Evolutionary conservation across 441 rosid genomes (phyloP), one percentile per base, ranked within the genome.

Genomic region (Rhodomyrtus psidioides): DNA sequence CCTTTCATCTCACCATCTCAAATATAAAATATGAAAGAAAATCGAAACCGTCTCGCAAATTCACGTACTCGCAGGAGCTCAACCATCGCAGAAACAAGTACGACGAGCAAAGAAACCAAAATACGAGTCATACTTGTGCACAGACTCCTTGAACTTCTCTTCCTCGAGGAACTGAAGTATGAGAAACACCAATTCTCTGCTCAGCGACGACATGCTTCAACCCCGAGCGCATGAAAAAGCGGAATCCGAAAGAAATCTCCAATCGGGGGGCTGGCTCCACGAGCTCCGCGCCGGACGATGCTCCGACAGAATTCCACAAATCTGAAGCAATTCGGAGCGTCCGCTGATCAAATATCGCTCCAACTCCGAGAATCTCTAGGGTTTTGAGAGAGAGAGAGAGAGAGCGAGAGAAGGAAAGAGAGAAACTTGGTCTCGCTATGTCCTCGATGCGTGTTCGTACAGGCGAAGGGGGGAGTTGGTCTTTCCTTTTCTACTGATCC

Each of bases 151-250:
- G 83, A 92, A 96, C 88, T 95, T 95, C 92, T 96, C 98, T 89
- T 96, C 99, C 83, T 95, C 98, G 10, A 96, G 98, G 86, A 96
- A 96, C 87, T 96, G 99, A 56, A 96, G 98, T 89, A 96, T 93
- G 84, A 96, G 97, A 89, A 95, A 94, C 89, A 96, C 99, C 91
- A 95, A 84, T 90, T 96, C 99, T 86, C 98, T 94, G 91, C 96
- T 95, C 86, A 96, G 88, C 84, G 98, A 94, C 57, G 97, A 91
- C 99, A 95, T 95, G 65, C 81, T 55, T 34, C 30, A 5, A 57
- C 23, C 46, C 49, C 84, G 51, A 23, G 26, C 49, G 15, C 84
- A 23, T 8, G 21, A 30, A 49, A 23, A 86, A 82, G 83, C 59
- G 49, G 54, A 91, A 88, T 44, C 87, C 75, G 53, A 4, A 55